phyloP scores from a whole-genome alignment of 2,329 filamentous ascomycete genomes.

The Pseudocercospora macadamiae region DNA sequence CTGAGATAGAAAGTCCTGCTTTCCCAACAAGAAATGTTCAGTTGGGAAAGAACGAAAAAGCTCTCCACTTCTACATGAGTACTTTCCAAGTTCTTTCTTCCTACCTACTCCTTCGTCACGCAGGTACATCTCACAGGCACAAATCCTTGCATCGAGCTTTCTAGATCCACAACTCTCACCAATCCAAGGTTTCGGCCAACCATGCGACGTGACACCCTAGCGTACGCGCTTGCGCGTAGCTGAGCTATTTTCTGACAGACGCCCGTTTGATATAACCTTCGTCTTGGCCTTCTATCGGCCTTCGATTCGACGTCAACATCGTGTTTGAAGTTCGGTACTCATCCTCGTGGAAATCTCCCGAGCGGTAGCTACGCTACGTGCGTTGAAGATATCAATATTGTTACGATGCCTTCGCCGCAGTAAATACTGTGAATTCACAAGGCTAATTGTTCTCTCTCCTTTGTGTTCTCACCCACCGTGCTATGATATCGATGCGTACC shows the following conservation, averaged over 20 bases:
- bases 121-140: conserved; percentile 5
- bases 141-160: background rate
- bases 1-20: background rate
- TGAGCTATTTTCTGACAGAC: background rate
- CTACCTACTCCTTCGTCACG: background rate
- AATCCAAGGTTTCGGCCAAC: background rate
- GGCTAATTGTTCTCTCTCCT: no score
- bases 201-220: no score
- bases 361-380: background rate
- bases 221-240: background rate
- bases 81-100: background rate
- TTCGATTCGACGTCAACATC: conserved; percentile 8
- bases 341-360: background rate
- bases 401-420: background rate
- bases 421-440: background rate
- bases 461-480: no score
- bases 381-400: background rate
- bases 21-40: background rate
- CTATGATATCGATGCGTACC: no score
- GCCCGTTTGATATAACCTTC: background rate
- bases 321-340: background rate
- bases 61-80: background rate
- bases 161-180: background rate
- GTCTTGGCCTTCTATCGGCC: conserved; percentile 6
- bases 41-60: background rate